A percentile compares a stretch with the other conserved stretches of the same genome.
Conservation (phyloP, 129 eudicot genomes). For the Flaveria brownii region DNA sequence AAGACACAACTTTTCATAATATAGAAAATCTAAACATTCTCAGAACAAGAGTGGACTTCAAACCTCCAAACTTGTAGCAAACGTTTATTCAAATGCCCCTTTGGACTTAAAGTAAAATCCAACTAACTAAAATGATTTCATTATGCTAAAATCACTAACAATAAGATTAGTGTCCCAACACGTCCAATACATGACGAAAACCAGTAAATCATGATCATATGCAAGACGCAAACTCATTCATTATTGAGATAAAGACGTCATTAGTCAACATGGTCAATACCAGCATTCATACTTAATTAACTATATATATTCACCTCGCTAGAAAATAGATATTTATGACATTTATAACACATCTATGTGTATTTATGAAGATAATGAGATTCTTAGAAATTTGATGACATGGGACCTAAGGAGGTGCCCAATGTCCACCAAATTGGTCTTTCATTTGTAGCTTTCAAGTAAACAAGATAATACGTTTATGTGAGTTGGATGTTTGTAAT, state of each 20-base stretch:
- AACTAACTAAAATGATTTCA: too few relatives aligned
- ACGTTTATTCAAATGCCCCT: too few relatives aligned
- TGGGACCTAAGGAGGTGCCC: conserved; percentile 34
- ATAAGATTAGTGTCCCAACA: neutral
- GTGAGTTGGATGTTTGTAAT: conserved; percentile 10
- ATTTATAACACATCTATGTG: conserved; percentile 24
- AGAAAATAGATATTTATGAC: neutral
- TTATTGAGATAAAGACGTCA: neutral
- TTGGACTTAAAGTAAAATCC: too few relatives aligned
- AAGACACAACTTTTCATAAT: too few relatives aligned
- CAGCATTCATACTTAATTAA: neutral
- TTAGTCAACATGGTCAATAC: neutral
- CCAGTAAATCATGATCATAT: neutral
- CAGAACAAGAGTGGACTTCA: too few relatives aligned
- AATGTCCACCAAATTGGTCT: conserved; percentile 29
- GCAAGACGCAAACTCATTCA: neutral
- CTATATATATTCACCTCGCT: neutral
- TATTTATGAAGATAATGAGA: conserved; percentile 25
- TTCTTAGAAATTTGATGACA: conserved; percentile 28
- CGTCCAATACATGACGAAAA: neutral
- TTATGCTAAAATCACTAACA: too few relatives aligned
- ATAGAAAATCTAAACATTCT: too few relatives aligned
- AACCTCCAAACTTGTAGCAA: too few relatives aligned
- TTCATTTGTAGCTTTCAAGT: conserved; percentile 23
- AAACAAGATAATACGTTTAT: conserved; percentile 24